These are phyloP conservation scores for Hexamita inflata DNA, from an alignment of 208 protist genomes.

Conservation along the genomic window DNA sequence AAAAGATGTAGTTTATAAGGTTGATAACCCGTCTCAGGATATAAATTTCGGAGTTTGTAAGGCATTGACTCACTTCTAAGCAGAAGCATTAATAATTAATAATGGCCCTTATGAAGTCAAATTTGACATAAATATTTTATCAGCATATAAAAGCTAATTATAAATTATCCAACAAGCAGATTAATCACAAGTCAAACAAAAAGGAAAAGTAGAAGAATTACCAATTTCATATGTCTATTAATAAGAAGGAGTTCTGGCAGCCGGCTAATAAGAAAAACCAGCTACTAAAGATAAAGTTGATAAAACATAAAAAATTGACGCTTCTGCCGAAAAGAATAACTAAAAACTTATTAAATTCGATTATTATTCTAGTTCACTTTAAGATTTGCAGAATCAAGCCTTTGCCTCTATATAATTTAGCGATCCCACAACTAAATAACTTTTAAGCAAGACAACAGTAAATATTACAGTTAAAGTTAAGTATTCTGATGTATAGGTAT, in stretches of 20 bases:
- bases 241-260: too few relatives aligned
- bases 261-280: too few relatives aligned
- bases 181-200: too few relatives aligned
- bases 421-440: background rate
- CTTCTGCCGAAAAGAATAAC: background rate
- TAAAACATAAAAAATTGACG: background rate
- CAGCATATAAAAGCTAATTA: too few relatives aligned
- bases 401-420: background rate
- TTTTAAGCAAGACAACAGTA: background rate
- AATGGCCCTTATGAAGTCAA: background rate
- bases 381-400: background rate
- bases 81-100: background rate
- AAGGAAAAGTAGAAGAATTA: too few relatives aligned
- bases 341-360: background rate
- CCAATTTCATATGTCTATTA: too few relatives aligned
- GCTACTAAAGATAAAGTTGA: background rate
- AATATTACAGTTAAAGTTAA: background rate
- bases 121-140: too few relatives aligned
- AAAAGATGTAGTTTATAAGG: background rate
- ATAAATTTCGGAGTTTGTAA: background rate
- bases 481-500: background rate
- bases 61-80: background rate
- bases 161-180: too few relatives aligned
- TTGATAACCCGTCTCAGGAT: background rate
- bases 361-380: background rate